Base-by-base conservation (phyloP, 352 stramenopile genomes). In the Phytophthora syringae region DNA sequence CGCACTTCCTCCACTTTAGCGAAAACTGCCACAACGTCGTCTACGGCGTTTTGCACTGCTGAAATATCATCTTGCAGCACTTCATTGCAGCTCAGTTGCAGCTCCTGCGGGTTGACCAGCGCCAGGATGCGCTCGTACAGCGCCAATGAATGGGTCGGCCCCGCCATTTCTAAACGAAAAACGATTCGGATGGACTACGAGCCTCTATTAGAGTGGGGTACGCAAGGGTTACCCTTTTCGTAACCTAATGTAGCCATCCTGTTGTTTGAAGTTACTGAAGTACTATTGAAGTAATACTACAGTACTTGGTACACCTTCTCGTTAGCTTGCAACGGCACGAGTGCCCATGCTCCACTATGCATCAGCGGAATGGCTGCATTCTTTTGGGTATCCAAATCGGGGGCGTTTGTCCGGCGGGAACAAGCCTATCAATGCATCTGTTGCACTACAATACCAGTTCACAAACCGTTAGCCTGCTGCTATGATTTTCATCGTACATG, bases 121-220 rank as follows among this genome's bases (percentile, higher is more conserved):
- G 39, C 21, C 64, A 77, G 37, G 39, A 77, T 68, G 22, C 69
- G 69, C 50, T 45, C 40, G 37, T 77, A 77, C 27, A 77, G 48
- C 44, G 64, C 37, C 34, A 61, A 15, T 3, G 44, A 60, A 15
- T 64, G 50, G 12, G 27, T 18, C 25, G 18, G 32, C 15, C 22
- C 28, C 48, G 20, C 15, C 44, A 56, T 16, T 27, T 13, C 16
- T 25, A 39, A 39, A 2, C 22, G n/a, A n/a, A n/a, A n/a, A 36
- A 11, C 15, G 30, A 36, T 36, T 48, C 43, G 18, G 25, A 55
- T 66, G 58, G 58, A 65, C 58, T n/a, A n/a, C n/a, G n/a, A n/a
- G n/a, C n/a, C n/a, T n/a, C n/a, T n/a, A n/a, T n/a, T n/a, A n/a
- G n/a, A n/a, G n/a, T n/a, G n/a, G n/a, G n/a, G n/a, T n/a, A n/a